A percentile compares a stretch with the other conserved stretches of the same genome.
Conservation (phyloP, 805 yeast species). For the Saturnispora besseyi region DNA sequence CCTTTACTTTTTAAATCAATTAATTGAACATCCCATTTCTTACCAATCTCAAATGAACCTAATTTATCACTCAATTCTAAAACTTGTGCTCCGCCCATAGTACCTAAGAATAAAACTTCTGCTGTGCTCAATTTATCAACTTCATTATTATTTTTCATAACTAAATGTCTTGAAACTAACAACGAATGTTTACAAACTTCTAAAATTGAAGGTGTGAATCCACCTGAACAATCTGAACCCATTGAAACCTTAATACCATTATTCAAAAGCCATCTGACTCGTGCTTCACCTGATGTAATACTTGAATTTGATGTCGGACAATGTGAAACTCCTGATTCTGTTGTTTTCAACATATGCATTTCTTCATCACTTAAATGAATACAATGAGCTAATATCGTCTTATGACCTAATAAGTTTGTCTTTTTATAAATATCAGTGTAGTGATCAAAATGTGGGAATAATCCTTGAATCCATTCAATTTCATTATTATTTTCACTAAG, state of each 20-base stretch:
- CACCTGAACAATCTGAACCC: slow-evolving; percentile 77
- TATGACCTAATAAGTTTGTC: slow-evolving; percentile 47
- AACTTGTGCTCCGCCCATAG: slow-evolving; percentile 84
- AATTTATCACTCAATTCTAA: slow-evolving; percentile 45
- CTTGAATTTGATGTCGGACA: slow-evolving; percentile 91
- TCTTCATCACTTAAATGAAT: slow-evolving; percentile 66
- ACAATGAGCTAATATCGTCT: slow-evolving; percentile 85
- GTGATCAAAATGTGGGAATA: slow-evolving; percentile 61
- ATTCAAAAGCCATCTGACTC: slow-evolving; percentile 59
- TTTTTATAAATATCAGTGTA: slow-evolving; percentile 75
- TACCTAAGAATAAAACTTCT: slow-evolving; percentile 74
- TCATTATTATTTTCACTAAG: slow-evolving; percentile 75
- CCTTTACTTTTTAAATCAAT: slow-evolving; percentile 47
- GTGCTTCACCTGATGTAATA: slow-evolving; percentile 84
- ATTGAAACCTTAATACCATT: slow-evolving; percentile 67
- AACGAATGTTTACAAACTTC: slow-evolving; percentile 62
- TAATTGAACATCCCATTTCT: slow-evolving; percentile 76
- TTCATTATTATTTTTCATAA: slow-evolving; percentile 44
- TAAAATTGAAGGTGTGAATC: slow-evolving; percentile 57
- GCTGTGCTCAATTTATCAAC: slow-evolving; percentile 45
- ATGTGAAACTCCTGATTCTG: slow-evolving; percentile 71
- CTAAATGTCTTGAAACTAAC: slow-evolving; percentile 60
- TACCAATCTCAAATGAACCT: slow-evolving; percentile 72
- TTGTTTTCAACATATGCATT: slow-evolving; percentile 42
- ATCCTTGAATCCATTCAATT: slow-evolving; percentile 57